Conservation (phyloP, 2,329 filamentous ascomycete species). For the Lachnellula subtilissima region DNA sequence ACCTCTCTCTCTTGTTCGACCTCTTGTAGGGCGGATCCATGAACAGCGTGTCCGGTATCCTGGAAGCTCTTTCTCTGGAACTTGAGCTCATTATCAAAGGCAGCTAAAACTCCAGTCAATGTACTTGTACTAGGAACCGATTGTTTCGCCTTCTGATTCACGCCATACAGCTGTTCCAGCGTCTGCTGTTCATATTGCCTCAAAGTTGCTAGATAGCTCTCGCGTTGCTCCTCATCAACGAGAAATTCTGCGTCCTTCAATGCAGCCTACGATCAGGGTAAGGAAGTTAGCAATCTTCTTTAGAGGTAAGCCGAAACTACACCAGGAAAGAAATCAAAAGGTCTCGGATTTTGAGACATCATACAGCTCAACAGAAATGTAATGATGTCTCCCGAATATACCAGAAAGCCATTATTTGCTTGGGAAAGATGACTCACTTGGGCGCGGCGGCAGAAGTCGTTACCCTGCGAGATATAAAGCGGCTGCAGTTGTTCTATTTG, state of each 20-base stretch:
- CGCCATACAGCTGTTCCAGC: conserved; percentile 53
- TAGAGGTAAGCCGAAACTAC: too few relatives aligned
- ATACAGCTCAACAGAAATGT: too few relatives aligned
- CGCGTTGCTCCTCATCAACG: conserved; percentile 29
- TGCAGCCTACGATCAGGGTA: conserved; percentile 35
- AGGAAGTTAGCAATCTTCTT: too few relatives aligned
- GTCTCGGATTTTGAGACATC: too few relatives aligned
- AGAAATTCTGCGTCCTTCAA: conserved; percentile 41
- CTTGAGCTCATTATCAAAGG: conserved; percentile 35
- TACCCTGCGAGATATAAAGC: conserved; percentile 55
- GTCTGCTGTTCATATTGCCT: conserved; percentile 52
- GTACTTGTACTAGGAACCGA: not conserved
- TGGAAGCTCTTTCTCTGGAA: conserved; percentile 34
- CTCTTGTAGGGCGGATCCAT: conserved; percentile 52
- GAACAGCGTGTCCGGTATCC: conserved; percentile 39
- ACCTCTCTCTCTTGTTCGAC: conserved; percentile 45
- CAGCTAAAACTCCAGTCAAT: conserved; percentile 24
- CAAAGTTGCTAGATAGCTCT: conserved; percentile 40
- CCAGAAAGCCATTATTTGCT: too few relatives aligned
- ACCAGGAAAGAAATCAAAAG: too few relatives aligned
- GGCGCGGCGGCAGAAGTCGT: conserved; percentile 53
- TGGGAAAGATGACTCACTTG: conserved; percentile 7
- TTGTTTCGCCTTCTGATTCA: conserved; percentile 21
- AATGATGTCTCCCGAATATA: too few relatives aligned
- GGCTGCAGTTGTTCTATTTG: conserved; percentile 54